These are phyloP conservation scores for Aaosphaeria pasadenensis DNA, from an alignment of 2,329 filamentous ascomycete species.

Conservation along the genomic window DNA sequence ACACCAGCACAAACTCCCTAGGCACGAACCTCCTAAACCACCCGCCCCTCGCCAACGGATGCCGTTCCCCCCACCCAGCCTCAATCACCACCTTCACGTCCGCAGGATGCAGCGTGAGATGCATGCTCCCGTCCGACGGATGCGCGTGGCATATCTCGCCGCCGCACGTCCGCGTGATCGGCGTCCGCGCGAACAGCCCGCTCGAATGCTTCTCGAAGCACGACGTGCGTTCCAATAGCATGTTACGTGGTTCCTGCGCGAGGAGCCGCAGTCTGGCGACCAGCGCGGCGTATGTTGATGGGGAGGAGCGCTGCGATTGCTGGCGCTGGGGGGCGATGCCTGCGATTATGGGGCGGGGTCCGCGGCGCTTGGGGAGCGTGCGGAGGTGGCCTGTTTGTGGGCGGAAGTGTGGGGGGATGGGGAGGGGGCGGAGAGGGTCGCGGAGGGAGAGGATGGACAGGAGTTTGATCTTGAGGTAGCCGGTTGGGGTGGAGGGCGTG, in stretches of 20 bases:
- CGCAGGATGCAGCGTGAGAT: constrained; percentile 75
- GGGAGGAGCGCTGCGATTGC: constrained; percentile 63
- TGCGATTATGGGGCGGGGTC: constrained; percentile 63
- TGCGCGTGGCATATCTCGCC: constrained; percentile 85
- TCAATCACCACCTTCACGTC: constrained; percentile 71
- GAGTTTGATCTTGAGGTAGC: constrained; percentile 71
- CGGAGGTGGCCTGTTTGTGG: constrained; percentile 60
- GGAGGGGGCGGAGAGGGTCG: constrained; percentile 63
- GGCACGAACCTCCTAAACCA: constrained; percentile 69
- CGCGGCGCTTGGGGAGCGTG: constrained; percentile 44
- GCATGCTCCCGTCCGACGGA: constrained; percentile 71
- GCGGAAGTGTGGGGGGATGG: constrained; percentile 49
- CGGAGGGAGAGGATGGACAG: constrained; percentile 69
- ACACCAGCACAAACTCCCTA: constrained; percentile 74
- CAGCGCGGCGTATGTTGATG: constrained; percentile 42
- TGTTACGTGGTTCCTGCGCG: constrained; percentile 21
- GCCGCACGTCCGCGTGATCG: constrained; percentile 67
- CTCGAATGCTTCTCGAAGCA: constrained; percentile 82
- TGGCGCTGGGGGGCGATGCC: constrained; percentile 84
- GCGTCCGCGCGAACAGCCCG: constrained; percentile 67
- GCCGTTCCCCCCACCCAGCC: constrained; percentile 74
- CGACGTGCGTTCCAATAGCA: constrained; percentile 56
- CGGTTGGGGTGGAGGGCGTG: constrained; percentile 68
- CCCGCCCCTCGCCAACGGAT: constrained; percentile 64
- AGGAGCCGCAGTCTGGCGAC: constrained; percentile 17